Base-by-base conservation (phyloP, 208 protist genomes). In the Crithidia expoeki region DNA sequence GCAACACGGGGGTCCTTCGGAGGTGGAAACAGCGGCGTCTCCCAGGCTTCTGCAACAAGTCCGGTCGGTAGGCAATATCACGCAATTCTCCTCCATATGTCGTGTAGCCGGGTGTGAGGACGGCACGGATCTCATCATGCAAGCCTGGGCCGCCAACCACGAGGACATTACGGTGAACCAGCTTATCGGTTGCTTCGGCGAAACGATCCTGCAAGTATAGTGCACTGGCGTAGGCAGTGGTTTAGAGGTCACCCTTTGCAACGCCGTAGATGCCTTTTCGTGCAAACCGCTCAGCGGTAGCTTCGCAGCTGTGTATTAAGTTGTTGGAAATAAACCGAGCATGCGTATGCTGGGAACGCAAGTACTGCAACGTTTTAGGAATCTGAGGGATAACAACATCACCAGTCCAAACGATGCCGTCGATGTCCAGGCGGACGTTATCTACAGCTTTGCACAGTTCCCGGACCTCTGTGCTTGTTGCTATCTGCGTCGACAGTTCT, bases 261-360 rank as follows among this genome's bases (percentile, higher is more conserved):
- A 89, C 80, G 0, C 73, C 78, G 5, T 60, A 21, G 38, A 91
- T 79, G 27, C 85, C 85, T 14, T 72, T 76, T 23, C 60, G 19
- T 19, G 21, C 25, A 53, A 92, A 83, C 33, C 64, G 40, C 11
- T 52, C 33, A 27, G 49, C 17, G 14, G 90, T 19, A 27, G 70
- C 63, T n/a, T 40, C 50, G 14, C 89, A 78, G 14, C 68, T 86
- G 19, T 79, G 38, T 2, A 76, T 80, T 34, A 87, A 75, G 68
- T 85, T 92, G 74, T 94, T 92, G 28, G 78, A 84, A 14, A 94
- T 63, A 53, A 92, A 92, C 28, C 85, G 83, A 7, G 92, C 51
- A 23, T 84, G 44, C 58, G 84, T 89, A 19, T 77, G 78, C 32
- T 33, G 12, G 7, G 2, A 0, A 40, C 81, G 84, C 16, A 94